Evolutionary conservation across 768 basidiomycete species (phyloP).

Genomic region (Tubosaeta sp.): DNA sequence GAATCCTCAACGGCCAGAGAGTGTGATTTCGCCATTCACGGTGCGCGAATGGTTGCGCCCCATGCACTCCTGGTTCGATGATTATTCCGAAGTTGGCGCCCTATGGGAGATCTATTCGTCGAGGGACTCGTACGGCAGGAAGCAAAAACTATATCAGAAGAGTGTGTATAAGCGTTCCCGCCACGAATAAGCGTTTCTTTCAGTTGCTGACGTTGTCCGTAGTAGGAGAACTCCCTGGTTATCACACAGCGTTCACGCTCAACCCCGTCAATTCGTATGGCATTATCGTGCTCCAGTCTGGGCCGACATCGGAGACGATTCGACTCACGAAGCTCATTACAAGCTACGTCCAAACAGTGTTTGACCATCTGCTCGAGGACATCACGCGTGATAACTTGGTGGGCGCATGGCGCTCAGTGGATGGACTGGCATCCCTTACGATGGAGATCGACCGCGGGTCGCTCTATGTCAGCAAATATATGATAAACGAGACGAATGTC

Average conservation of each 20-base stretch:
- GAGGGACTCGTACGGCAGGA: slow-evolving; percentile 29
- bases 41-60: slow-evolving; percentile 44
- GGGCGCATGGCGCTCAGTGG: slow-evolving; percentile 34
- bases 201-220: neutral
- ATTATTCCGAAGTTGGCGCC: slow-evolving; percentile 36
- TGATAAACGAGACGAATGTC: slow-evolving; percentile 34
- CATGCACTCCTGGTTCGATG: slow-evolving; percentile 35
- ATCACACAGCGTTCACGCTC: slow-evolving; percentile 38
- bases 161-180: neutral
- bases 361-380: slow-evolving; percentile 31
- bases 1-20: slow-evolving; percentile 34
- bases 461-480: slow-evolving; percentile 28
- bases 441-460: slow-evolving; percentile 30
- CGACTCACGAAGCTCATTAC: slow-evolving; percentile 32
- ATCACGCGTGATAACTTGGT: slow-evolving; percentile 26
- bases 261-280: slow-evolving; percentile 40
- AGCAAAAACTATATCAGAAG: slow-evolving; percentile 29
- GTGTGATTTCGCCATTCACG: slow-evolving; percentile 32
- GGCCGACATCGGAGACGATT: slow-evolving; percentile 30
- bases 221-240: slow-evolving; percentile 39
- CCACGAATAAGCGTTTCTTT: neutral
- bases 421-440: slow-evolving; percentile 24
- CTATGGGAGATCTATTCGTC: slow-evolving; percentile 41
- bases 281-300: slow-evolving; percentile 39
- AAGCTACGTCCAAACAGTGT: slow-evolving; percentile 32